Percentiles rank a stretch among this genome's conserved stretches.
Conservation (phyloP, 768 basidiomycete genomes). For the Termitomyces sp. region DNA sequence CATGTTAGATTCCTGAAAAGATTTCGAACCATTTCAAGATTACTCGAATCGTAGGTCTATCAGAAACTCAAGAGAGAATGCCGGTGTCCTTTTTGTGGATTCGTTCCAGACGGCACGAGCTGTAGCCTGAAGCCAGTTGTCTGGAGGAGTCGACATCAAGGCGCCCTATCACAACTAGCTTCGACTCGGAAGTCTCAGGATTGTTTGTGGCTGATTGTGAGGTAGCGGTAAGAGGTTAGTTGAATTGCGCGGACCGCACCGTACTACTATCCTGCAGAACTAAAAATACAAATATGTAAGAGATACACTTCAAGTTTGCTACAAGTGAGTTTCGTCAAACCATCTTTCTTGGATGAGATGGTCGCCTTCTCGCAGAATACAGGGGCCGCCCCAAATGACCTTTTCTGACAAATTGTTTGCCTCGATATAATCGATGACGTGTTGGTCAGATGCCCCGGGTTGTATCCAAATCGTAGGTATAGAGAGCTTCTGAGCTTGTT, state of each 20-base stretch:
- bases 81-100: not conserved
- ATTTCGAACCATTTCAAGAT: not conserved
- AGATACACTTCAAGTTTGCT: conserved; percentile 1
- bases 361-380: conserved; percentile 15
- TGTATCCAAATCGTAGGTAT: conserved; percentile 15
- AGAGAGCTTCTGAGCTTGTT: conserved; percentile 15
- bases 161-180: not conserved
- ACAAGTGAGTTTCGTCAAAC: conserved; percentile 15
- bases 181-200: not conserved
- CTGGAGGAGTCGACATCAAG: not conserved
- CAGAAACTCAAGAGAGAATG: not conserved
- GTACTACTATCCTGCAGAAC: not conserved
- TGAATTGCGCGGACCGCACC: too few species aligned
- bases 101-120: not conserved
- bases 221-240: not conserved
- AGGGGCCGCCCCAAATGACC: conserved; percentile 17
- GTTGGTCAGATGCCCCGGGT: conserved; percentile 12
- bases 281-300: conserved; percentile 1
- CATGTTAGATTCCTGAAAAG: not conserved
- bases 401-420: conserved; percentile 11
- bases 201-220: not conserved
- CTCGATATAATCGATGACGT: conserved; percentile 12
- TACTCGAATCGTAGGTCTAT: not conserved
- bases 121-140: too few species aligned
- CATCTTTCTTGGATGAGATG: conserved; percentile 11